These are phyloP conservation scores for Oligophagozyma castellii DNA, from an alignment of 1,139 yeast genomes.

Conservation along the genomic window DNA sequence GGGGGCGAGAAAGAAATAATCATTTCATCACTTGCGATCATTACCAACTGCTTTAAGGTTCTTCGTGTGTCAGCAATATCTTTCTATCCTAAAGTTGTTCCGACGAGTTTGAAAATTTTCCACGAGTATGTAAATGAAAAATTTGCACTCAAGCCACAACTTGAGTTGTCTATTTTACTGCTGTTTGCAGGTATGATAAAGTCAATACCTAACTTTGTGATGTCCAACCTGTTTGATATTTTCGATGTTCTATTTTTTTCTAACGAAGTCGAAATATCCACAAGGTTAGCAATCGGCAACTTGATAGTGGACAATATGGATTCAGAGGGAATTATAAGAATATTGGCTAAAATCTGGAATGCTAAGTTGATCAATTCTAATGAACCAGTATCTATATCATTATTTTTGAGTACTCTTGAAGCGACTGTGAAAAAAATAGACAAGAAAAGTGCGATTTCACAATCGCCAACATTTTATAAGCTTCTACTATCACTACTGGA, in stretches of 20 bases:
- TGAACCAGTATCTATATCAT: slow-evolving; percentile 42
- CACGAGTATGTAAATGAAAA: slow-evolving; percentile 27
- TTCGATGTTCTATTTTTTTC: slow-evolving; percentile 45
- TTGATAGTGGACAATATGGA: slow-evolving; percentile 60
- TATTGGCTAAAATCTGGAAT: slow-evolving; percentile 51
- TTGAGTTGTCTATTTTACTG: slow-evolving; percentile 57
- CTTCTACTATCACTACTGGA: slow-evolving; percentile 65
- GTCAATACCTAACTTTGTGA: slow-evolving; percentile 77
- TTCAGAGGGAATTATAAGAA: slow-evolving; percentile 42
- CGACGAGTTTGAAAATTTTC: slow-evolving; percentile 56
- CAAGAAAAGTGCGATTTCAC: slow-evolving; percentile 59
- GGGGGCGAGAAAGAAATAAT: slow-evolving; percentile 44
- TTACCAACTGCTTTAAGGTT: slow-evolving; percentile 53
- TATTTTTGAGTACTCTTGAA: slow-evolving; percentile 56
- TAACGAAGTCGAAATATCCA: slow-evolving; percentile 39
- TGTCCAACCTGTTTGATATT: slow-evolving; percentile 51
- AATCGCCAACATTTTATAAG: slow-evolving; percentile 56
- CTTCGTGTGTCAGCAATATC: slow-evolving; percentile 84
- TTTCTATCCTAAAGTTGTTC: slow-evolving; percentile 69
- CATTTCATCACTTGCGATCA: slow-evolving; percentile 60
- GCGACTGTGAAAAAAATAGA: slow-evolving; percentile 51
- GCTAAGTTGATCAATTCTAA: slow-evolving; percentile 32
- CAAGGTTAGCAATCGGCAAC: slow-evolving; percentile 54
- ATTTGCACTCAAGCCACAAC: slow-evolving; percentile 21
- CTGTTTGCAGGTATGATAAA: slow-evolving; percentile 64